Conservation (phyloP, 2,329 filamentous ascomycete species). For the Fusarium sp. region DNA sequence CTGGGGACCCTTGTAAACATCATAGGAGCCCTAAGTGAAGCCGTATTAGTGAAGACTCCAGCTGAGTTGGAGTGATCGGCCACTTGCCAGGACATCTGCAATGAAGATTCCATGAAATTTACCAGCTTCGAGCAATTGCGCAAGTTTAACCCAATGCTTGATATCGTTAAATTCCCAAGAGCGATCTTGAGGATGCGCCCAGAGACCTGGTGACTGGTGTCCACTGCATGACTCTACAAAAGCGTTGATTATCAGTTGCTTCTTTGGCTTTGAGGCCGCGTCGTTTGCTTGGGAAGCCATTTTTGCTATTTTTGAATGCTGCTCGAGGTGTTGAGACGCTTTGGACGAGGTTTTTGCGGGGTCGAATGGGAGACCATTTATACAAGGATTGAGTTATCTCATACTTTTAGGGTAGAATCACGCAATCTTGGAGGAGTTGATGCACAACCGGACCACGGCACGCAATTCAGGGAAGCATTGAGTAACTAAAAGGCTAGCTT, state of each 20-base stretch:
- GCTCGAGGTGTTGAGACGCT: too few species aligned
- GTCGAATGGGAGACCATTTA: too few species aligned
- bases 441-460: too few species aligned
- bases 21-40: conserved; percentile 65
- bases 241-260: conserved; percentile 57
- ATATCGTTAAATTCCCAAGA: conserved; percentile 71
- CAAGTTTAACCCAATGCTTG: conserved; percentile 70
- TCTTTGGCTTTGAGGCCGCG: conserved; percentile 42
- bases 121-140: conserved; percentile 68
- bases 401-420: too few species aligned
- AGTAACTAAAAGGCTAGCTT: too few species aligned
- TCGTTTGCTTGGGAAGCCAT: conserved; percentile 31
- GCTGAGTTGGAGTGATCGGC: too few species aligned
- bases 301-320: background rate
- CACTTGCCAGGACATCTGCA: conserved; percentile 67
- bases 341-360: too few species aligned
- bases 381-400: too few species aligned
- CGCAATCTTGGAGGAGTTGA: too few species aligned
- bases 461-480: too few species aligned
- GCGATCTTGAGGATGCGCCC: conserved; percentile 72
- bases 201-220: conserved; percentile 60
- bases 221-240: conserved; percentile 58
- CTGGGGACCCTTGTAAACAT: conserved; percentile 70
- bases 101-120: conserved; percentile 76
- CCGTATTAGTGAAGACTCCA: fast-evolving